phyloP scores from a whole-genome alignment of 2,329 filamentous ascomycete genomes.

The Penicillium sp. region DNA sequence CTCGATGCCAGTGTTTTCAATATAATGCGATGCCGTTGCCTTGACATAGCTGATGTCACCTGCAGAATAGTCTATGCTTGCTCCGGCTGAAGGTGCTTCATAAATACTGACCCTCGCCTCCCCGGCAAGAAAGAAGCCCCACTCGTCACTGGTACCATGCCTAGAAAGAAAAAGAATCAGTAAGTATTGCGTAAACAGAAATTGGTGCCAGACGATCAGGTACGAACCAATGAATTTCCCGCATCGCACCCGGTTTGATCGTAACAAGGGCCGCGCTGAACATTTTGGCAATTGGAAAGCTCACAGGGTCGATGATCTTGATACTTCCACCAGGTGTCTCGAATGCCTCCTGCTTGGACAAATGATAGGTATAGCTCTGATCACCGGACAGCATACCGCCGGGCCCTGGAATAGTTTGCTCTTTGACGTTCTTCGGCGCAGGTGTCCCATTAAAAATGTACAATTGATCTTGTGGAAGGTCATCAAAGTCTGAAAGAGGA shows the following conservation, averaged over 20 bases:
- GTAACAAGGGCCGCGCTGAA: slow-evolving; percentile 7
- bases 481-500: slow-evolving; percentile 4
- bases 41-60: slow-evolving; percentile 6
- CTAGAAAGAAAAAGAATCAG: not conserved
- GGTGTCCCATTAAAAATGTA: slow-evolving; percentile 9
- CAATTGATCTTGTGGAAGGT: slow-evolving; percentile 3
- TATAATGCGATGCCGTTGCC: slow-evolving; percentile 3
- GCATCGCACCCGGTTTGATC: slow-evolving; percentile 7
- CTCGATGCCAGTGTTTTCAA: slow-evolving; percentile 6
- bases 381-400: not conserved
- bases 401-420: slow-evolving; percentile 3
- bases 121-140: slow-evolving; percentile 7
- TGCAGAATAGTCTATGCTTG: slow-evolving; percentile 4
- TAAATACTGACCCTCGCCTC: slow-evolving; percentile 4
- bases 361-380: slow-evolving; percentile 6
- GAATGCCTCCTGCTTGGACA: slow-evolving; percentile 2
- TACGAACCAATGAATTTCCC: slow-evolving; percentile 7
- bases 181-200: not conserved
- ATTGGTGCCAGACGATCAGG: too few species aligned
- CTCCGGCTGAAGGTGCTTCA: slow-evolving; percentile 3
- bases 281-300: slow-evolving; percentile 3
- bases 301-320: slow-evolving; percentile 9
- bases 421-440: not conserved
- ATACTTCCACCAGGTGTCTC: slow-evolving; percentile 8
- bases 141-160: slow-evolving; percentile 9